Base-by-base conservation (phyloP, 306 rosid species). In the Fagus crenata region DNA sequence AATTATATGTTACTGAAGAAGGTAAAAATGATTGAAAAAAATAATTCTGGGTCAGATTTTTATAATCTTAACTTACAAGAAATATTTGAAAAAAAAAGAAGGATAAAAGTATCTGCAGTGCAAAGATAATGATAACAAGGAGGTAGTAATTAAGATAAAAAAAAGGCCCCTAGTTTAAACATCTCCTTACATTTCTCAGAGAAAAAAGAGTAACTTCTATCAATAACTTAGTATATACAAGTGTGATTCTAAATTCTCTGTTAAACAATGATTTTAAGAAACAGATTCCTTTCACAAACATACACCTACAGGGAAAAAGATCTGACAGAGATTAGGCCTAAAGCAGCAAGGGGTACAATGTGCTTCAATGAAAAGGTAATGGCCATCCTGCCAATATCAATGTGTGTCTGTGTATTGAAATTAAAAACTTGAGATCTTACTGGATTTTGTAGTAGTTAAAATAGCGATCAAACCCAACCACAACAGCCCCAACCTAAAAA, bases 401-500 rank as follows among this genome's bases (percentile, higher is more conserved):
- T 18, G 75, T 73, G 69, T 73, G 80, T 17, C 43, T 55, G 78
- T 56, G 80, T 79, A 1, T 65, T 37, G 31, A 2, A 37, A 65
- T 39, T 36, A 17, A 65, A 17, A 37, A 42, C 14, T 70, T 43
- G 79, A 83, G 61, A 80, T 79, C 99, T 92, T 87, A 95, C 99
- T 95, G 99, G 85, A 91, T 60, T 89, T 95, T 95, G 82, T 90
- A 91, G 92, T 95, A 95, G 92, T 95, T 95, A 90, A 95, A 85
- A 82, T 89, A 86, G 78, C 99, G 98, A 88, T 95, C 99, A 82
- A 95, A 95, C 56, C 99, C 99, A 80, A 95, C 99, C 67, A 95
- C 99, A 41, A 95, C 97, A 46, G 99, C 99, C 76, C 98, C 99
- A 77, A 95, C 98, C 99, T 95, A 75, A 58, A 58, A 77, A 55